These are phyloP conservation scores for Alternaria metachromatica DNA, from an alignment of 2,329 filamentous ascomycete genomes.

Conservation along the genomic window DNA sequence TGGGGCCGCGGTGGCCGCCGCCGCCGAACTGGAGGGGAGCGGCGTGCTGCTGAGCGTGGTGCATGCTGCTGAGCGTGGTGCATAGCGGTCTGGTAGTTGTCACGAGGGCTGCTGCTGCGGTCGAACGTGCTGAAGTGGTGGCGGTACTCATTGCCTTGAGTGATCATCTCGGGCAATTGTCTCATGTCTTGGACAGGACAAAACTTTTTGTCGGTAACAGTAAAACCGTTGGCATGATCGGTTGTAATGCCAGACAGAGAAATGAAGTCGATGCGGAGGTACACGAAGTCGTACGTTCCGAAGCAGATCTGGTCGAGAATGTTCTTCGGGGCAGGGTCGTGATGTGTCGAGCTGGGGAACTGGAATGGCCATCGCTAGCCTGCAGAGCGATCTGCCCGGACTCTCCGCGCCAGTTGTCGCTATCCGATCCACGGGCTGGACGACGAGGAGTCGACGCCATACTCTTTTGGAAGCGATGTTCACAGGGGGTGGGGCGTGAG, in stretches of 20 bases:
- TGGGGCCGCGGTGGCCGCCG: slow-evolving; percentile 24
- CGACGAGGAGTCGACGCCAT: slow-evolving; percentile 51
- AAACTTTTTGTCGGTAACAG: neutral
- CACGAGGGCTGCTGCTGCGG: slow-evolving; percentile 68
- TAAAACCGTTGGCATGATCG: neutral
- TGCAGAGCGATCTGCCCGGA: slow-evolving; percentile 53
- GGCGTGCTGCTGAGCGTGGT: slow-evolving; percentile 24
- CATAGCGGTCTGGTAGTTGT: slow-evolving; percentile 32
- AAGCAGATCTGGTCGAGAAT: slow-evolving; percentile 81
- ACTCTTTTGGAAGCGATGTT: neutral
- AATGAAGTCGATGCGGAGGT: slow-evolving; percentile 80
- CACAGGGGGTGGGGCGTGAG: neutral
- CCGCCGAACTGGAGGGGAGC: slow-evolving; percentile 18
- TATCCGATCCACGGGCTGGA: slow-evolving; percentile 94
- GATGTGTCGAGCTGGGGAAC: slow-evolving; percentile 47
- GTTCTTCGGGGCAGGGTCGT: slow-evolving; percentile 51
- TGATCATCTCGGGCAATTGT: slow-evolving; percentile 79
- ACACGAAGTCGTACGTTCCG: slow-evolving; percentile 93
- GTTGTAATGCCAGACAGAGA: slow-evolving; percentile 78
- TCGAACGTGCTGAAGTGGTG: slow-evolving; percentile 80
- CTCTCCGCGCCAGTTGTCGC: slow-evolving; percentile 82
- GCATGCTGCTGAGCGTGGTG: slow-evolving; percentile 21
- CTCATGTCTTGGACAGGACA: slow-evolving; percentile 66
- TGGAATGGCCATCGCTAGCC: slow-evolving; percentile 58
- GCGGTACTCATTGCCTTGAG: slow-evolving; percentile 78